A percentile compares a stretch with the other conserved stretches of the same genome.
These are phyloP conservation scores for Coprinellus micaceus DNA, from an alignment of 768 basidiomycete species.

Conservation along the genomic window DNA sequence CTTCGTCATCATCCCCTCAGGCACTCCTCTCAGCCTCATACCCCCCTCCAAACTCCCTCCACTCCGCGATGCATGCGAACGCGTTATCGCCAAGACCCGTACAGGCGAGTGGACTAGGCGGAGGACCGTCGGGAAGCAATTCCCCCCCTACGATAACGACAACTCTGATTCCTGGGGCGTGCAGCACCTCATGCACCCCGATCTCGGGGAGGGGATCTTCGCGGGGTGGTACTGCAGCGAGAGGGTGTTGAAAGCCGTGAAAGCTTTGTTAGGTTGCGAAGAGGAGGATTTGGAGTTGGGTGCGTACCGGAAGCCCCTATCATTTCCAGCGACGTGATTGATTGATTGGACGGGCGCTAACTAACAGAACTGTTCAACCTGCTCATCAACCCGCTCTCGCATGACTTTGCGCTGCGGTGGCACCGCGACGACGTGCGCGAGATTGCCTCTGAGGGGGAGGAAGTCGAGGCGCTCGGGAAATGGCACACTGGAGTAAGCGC, in stretches of 20 bases:
- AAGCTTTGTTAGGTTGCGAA: conserved; percentile 51
- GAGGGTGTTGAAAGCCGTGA: conserved; percentile 39
- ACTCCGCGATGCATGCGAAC: conserved; percentile 49
- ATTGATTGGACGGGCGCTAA: conserved; percentile 65
- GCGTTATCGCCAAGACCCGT: conserved; percentile 51
- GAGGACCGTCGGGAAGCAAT: conserved; percentile 74
- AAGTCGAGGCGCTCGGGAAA: conserved; percentile 47
- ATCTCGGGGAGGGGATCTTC: conserved; percentile 55
- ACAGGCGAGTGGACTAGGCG: conserved; percentile 60
- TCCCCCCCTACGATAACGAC: conserved; percentile 62
- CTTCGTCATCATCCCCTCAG: conserved; percentile 55
- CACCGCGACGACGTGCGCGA: conserved; percentile 74
- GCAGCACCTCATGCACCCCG: conserved; percentile 80
- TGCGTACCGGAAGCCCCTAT: neutral
- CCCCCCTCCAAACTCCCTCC: conserved; percentile 26
- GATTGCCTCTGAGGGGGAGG: conserved; percentile 56
- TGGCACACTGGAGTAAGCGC: conserved; percentile 64
- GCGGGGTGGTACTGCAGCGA: conserved; percentile 65
- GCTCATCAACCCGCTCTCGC: conserved; percentile 61
- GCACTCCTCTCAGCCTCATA: conserved; percentile 34
- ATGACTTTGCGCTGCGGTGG: conserved; percentile 73
- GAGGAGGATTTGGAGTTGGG: conserved; percentile 32
- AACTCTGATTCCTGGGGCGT: conserved; percentile 76
- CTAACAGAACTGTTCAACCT: conserved; percentile 68
- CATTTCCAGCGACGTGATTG: neutral